Conservation (phyloP, 164 flowering plant genomes). For the Sextonia rubra region DNA sequence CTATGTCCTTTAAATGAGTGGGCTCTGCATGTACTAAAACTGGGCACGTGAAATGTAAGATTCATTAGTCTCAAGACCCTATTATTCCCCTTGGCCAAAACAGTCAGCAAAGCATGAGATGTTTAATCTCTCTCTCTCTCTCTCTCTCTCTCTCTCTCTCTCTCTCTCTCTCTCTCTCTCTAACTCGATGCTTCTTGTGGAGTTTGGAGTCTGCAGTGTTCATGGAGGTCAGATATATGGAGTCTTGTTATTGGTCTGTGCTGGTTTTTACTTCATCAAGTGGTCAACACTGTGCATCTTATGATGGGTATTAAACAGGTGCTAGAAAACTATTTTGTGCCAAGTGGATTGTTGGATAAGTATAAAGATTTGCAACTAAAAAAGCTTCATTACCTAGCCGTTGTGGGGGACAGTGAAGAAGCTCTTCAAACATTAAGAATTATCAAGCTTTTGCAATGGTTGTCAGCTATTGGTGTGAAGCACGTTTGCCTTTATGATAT, state of each 20-base stretch:
- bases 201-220: constrained; percentile 6
- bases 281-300: constrained; percentile 39
- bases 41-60: no score
- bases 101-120: no score
- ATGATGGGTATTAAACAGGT: constrained; percentile 18
- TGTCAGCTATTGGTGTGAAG: constrained; percentile 56
- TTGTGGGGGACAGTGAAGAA: constrained; percentile 86
- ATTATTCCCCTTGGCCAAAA: no score
- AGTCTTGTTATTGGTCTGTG: constrained; percentile 31
- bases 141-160: no score
- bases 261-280: constrained; percentile 56
- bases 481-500: constrained; percentile 70
- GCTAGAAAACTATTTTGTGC: constrained; percentile 51
- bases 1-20: no score
- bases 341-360: constrained; percentile 36
- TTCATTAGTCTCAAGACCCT: no score
- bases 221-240: constrained; percentile 12
- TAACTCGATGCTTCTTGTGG: no score
- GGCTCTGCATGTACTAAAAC: no score
- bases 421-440: constrained; percentile 48
- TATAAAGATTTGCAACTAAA: constrained; percentile 38
- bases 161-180: no score
- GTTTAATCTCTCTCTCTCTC: no score
- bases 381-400: constrained; percentile 60
- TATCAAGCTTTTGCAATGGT: constrained; percentile 61